Evolutionary conservation across 148 eudicot species (phyloP).

Genomic region (Rhododendron griersonianum): DNA sequence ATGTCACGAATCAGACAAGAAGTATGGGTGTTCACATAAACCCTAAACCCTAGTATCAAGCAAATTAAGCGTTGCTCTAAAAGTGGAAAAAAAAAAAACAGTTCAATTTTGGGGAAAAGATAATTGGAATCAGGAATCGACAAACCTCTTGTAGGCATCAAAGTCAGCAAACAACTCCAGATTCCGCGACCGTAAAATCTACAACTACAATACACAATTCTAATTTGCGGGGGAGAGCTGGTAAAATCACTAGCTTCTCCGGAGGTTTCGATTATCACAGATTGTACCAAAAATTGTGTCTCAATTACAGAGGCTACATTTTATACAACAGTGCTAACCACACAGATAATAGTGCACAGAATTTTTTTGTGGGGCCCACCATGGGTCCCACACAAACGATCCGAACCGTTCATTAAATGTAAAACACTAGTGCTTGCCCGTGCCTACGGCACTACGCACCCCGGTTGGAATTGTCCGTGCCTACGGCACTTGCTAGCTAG

Average conservation of each 20-base stretch:
- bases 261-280: background rate
- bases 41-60: background rate
- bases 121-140: background rate
- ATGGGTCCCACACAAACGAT: no score
- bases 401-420: no score
- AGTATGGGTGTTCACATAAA: background rate
- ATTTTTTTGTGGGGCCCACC: no score
- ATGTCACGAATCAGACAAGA: background rate
- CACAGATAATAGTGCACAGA: no score
- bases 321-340: no score
- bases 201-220: background rate
- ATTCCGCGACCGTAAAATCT: background rate
- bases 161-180: background rate
- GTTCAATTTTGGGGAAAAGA: background rate
- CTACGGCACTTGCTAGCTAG: no score
- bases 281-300: background rate
- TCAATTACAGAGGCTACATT: no score
- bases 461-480: no score
- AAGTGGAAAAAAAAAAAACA: background rate
- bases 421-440: no score
- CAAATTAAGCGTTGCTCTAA: background rate
- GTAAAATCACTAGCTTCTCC: background rate
- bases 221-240: background rate
- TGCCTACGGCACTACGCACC: no score
- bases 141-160: background rate